Percentiles rank a stretch among this genome's conserved stretches.
Evolutionary conservation across 78 protist species (phyloP).

Genomic region (Pigoraptor vietnamica): DNA sequence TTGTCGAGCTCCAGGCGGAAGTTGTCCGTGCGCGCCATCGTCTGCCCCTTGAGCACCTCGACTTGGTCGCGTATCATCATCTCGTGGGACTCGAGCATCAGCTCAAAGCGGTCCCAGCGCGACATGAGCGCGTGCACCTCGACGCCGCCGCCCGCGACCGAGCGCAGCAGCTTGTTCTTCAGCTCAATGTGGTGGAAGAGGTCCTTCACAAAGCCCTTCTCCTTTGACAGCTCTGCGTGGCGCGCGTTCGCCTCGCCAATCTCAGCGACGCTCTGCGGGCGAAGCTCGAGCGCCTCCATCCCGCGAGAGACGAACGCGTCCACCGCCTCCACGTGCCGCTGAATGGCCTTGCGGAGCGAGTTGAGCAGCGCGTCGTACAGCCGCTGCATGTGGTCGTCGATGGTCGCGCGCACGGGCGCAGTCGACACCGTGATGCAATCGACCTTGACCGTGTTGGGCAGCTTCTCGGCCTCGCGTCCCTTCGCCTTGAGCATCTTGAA

Average conservation of each 20-base stretch:
- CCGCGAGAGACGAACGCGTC: conserved; percentile 15
- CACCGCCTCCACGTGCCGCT: neutral
- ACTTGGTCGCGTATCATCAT: conserved; percentile 28
- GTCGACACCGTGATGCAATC: conserved; percentile 57
- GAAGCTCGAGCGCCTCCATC: conserved; percentile 10
- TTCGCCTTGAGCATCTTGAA: conserved; percentile 39
- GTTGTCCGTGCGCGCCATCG: neutral
- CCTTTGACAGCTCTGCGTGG: neutral
- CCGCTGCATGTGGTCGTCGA: conserved; percentile 39
- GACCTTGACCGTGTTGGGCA: conserved; percentile 26
- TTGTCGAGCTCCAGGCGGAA: neutral
- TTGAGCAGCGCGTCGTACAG: conserved; percentile 30
- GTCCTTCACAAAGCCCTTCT: neutral
- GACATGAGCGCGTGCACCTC: neutral
- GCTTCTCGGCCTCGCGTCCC: conserved; percentile 46
- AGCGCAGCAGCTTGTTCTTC: conserved; percentile 30
- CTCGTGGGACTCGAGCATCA: conserved; percentile 32
- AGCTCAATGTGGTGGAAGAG: neutral
- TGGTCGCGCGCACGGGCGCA: conserved; percentile 37
- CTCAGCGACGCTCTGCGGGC: conserved; percentile 45
- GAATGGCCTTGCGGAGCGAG: conserved; percentile 22
- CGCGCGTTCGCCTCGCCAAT: conserved; percentile 28
- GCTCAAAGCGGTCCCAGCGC: conserved; percentile 42
- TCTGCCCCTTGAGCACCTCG: conserved; percentile 1
- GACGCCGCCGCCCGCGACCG: conserved; percentile 8